Conservation (phyloP, 2,329 filamentous ascomycete genomes). For the Dothidotthia symphoricarpi region DNA sequence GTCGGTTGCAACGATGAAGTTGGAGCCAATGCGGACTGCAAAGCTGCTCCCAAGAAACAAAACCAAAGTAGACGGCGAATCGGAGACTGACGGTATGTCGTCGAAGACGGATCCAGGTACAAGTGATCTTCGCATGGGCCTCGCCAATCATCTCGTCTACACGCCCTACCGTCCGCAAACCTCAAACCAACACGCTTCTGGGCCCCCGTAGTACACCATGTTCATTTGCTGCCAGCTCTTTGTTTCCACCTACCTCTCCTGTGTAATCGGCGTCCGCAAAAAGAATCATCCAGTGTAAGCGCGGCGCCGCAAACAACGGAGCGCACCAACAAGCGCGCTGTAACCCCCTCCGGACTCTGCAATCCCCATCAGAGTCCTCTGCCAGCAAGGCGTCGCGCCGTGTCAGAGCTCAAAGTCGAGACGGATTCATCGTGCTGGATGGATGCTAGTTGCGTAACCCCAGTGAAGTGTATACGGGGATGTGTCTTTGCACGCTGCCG, state of each 20-base stretch:
- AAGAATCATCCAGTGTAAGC: no score
- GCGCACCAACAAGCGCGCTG: constrained; percentile 5
- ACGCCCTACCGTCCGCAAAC: constrained; percentile 6
- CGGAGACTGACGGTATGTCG: constrained; percentile 3
- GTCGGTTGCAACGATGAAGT: no score
- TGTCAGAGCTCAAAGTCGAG: constrained; percentile 4
- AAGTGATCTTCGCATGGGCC: constrained; percentile 3
- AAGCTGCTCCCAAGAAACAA: no score
- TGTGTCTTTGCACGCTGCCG: constrained; percentile 14
- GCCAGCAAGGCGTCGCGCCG: constrained; percentile 7
- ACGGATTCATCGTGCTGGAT: constrained; percentile 1
- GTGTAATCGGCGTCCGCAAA: no score
- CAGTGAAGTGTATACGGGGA: constrained; percentile 17
- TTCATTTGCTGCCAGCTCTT: no score
- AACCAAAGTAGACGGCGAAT: no score
- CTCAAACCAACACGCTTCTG: constrained; percentile 6
- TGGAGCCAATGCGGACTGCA: no score
- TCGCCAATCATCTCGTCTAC: constrained; percentile 2
- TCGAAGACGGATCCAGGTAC: constrained; percentile 3
- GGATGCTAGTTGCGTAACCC: constrained; percentile 20
- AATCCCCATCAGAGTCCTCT: constrained; percentile 1
- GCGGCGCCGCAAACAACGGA: not conserved
- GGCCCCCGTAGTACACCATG: no score
- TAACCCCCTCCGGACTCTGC: constrained; percentile 2
- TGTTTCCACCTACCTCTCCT: no score